phyloP scores from a whole-genome alignment of 768 basidiomycete genomes.

The Polyporus arcularius region DNA sequence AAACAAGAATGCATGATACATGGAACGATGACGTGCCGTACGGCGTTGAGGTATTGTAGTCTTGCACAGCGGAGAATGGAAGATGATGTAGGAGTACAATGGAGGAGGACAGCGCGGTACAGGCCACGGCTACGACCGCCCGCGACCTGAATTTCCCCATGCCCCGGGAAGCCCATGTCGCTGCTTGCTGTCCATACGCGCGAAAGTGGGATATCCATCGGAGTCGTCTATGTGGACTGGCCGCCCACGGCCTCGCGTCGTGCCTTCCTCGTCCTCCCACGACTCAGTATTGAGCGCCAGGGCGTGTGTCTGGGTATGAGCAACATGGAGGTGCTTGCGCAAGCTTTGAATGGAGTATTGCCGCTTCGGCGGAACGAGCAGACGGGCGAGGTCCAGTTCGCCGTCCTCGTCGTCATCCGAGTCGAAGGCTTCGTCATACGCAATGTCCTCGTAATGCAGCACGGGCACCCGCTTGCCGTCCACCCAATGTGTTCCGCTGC shows the following conservation, averaged over 20 bases:
- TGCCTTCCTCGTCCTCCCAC: conserved; percentile 32
- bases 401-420: conserved; percentile 49
- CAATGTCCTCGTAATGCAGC: conserved; percentile 7
- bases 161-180: conserved; percentile 36
- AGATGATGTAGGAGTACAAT: background rate
- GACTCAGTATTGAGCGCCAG: conserved; percentile 20
- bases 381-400: conserved; percentile 64
- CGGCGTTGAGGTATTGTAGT: background rate
- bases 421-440: conserved; percentile 24
- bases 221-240: conserved; percentile 17
- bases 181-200: conserved; percentile 28
- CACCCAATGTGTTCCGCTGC: conserved; percentile 27
- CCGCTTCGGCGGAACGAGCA: conserved; percentile 70
- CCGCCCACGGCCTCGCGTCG: conserved; percentile 10
- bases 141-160: conserved; percentile 25
- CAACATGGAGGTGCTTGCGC: conserved; percentile 53
- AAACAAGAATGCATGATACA: background rate
- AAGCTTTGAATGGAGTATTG: conserved; percentile 76
- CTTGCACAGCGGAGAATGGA: background rate
- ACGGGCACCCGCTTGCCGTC: conserved; percentile 23
- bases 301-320: conserved; percentile 7
- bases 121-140: conserved; percentile 5
- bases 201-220: conserved; percentile 30
- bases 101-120: background rate
- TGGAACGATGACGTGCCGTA: background rate